phyloP scores from a whole-genome alignment of 352 stramenopile genomes.

The Pythium chondricola region DNA sequence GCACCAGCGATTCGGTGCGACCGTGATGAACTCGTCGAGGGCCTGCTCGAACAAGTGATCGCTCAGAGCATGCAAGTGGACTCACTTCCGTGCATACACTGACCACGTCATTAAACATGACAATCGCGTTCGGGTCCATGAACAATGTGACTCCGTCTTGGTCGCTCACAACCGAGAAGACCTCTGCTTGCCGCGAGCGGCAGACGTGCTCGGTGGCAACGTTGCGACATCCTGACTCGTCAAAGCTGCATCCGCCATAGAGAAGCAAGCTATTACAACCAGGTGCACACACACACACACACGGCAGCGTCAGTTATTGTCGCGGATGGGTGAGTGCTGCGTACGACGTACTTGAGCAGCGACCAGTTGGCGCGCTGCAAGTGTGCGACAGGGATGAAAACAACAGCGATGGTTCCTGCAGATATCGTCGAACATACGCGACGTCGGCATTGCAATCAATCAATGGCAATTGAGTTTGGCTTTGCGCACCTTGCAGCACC shows the following conservation, averaged over 20 bases:
- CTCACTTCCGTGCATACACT: no score
- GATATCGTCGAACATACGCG: background rate
- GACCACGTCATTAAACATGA: constrained; percentile 76
- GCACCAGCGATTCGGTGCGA: constrained; percentile 70
- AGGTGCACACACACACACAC: background rate
- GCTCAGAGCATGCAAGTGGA: no score
- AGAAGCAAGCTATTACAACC: constrained; percentile 50
- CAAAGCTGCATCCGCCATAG: constrained; percentile 76
- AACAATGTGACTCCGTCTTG: constrained; percentile 73
- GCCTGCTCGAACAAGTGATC: constrained; percentile 24
- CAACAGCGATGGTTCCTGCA: constrained; percentile 66
- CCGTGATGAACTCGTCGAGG: constrained; percentile 56
- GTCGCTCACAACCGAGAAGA: constrained; percentile 82
- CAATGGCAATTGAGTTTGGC: no score
- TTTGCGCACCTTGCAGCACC: constrained; percentile 63
- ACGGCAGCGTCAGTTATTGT: background rate
- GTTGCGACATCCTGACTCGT: constrained; percentile 59
- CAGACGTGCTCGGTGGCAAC: constrained; percentile 50
- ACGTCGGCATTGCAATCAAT: constrained; percentile 2
- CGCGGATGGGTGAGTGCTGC: constrained; percentile 10
- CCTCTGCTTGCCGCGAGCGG: constrained; percentile 69
- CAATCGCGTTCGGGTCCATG: constrained; percentile 75
- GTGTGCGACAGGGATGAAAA: constrained; percentile 68
- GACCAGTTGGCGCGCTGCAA: constrained; percentile 71
- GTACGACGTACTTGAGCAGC: constrained; percentile 67